These are phyloP conservation scores for Spongispora temasekensis DNA, from an alignment of 1,284 basidiomycete genomes.

Conservation along the genomic window DNA sequence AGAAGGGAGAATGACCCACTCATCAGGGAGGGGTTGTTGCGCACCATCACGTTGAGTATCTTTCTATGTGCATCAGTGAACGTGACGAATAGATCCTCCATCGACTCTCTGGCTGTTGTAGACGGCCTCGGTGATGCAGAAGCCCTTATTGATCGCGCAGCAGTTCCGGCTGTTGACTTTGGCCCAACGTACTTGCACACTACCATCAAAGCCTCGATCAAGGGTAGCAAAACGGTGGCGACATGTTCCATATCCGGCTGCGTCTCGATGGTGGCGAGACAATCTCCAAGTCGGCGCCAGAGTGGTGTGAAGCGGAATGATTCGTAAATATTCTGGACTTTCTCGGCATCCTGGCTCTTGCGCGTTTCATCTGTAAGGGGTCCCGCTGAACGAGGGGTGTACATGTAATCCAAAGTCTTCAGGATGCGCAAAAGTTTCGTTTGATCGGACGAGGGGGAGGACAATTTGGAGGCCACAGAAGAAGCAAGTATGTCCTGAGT, in stretches of 20 bases:
- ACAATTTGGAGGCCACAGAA: slow-evolving; percentile 83
- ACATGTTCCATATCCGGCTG: slow-evolving; percentile 83
- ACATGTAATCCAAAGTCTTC: slow-evolving; percentile 97
- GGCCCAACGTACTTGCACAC: slow-evolving; percentile 93
- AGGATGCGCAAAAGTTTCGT: slow-evolving; percentile 90
- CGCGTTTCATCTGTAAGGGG: slow-evolving; percentile 41
- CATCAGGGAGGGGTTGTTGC: slow-evolving; percentile 97
- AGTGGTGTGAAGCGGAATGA: slow-evolving; percentile 84
- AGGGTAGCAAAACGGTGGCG: slow-evolving; percentile 85
- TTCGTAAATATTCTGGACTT: slow-evolving; percentile 84
- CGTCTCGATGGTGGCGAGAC: slow-evolving; percentile 80
- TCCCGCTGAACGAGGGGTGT: slow-evolving; percentile 64
- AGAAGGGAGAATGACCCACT: slow-evolving; percentile 97
- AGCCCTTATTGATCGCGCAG: slow-evolving; percentile 52
- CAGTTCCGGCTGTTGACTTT: slow-evolving; percentile 46
- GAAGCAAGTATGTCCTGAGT: slow-evolving; percentile 60
- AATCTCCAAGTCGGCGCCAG: slow-evolving; percentile 86
- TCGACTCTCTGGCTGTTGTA: slow-evolving; percentile 65
- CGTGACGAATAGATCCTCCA: slow-evolving; percentile 88
- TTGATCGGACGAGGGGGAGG: slow-evolving; percentile 88
- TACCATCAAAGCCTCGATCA: slow-evolving; percentile 97
- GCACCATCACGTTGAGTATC: slow-evolving; percentile 95
- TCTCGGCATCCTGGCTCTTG: slow-evolving; percentile 65
- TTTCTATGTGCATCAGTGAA: slow-evolving; percentile 97
- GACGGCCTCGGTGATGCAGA: slow-evolving; percentile 70